phyloP scores from a whole-genome alignment of 305 asterid species.

The Fraxinus ornus region DNA sequence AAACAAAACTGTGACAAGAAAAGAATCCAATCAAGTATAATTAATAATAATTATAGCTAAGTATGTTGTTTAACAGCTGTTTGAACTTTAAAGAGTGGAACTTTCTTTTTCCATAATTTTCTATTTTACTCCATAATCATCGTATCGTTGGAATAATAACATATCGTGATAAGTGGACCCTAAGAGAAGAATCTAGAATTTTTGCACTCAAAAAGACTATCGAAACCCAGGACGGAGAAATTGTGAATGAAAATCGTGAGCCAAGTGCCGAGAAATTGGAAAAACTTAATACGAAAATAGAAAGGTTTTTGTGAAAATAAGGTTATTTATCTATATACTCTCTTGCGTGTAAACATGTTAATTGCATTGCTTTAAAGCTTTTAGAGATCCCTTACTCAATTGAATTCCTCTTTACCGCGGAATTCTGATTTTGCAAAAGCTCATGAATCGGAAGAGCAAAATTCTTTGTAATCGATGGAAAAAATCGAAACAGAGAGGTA shows the following conservation, averaged over 20 bases:
- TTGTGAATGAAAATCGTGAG: neutral
- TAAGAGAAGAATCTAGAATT: neutral
- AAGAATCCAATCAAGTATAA: neutral
- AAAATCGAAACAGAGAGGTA: neutral
- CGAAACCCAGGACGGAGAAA: neutral
- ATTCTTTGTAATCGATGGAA: neutral
- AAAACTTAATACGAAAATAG: too few species aligned
- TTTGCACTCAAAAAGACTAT: neutral
- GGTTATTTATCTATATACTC: too few species aligned
- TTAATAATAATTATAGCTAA: conserved; percentile 15
- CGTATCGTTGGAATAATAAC: neutral
- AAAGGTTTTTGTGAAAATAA: too few species aligned
- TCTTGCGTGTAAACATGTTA: neutral
- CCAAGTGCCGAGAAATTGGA: neutral
- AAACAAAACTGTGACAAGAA: neutral
- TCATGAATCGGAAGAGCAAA: neutral
- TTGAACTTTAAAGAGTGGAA: conserved; percentile 22
- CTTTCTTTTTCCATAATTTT: conserved; percentile 1
- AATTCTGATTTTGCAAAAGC: neutral
- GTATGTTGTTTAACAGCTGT: conserved; percentile 40
- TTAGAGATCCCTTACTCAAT: neutral
- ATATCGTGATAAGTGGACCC: neutral
- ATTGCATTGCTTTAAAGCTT: neutral
- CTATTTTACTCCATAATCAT: neutral
- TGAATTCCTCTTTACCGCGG: neutral